These are phyloP conservation scores for Saccharomyces kudriavzevii DNA, from an alignment of 805 yeast genomes.

Conservation along the genomic window DNA sequence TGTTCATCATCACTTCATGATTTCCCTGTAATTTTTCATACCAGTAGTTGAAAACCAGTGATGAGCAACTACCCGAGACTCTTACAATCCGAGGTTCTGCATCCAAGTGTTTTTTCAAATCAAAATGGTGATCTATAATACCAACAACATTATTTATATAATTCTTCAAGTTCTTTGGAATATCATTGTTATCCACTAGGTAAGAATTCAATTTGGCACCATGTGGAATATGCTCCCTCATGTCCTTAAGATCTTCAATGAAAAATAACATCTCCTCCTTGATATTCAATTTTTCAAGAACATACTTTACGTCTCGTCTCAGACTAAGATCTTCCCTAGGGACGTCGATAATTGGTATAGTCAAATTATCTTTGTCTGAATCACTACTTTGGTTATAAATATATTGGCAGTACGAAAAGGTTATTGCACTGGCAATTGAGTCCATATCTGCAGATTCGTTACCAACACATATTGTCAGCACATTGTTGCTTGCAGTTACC, in stretches of 20 bases:
- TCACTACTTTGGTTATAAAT: conserved; percentile 6
- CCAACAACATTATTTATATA: conserved; percentile 38
- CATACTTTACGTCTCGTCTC: conserved; percentile 60
- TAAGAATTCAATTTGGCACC: conserved; percentile 29
- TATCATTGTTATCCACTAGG: conserved; percentile 76
- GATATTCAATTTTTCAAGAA: conserved; percentile 43
- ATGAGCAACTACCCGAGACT: conserved; percentile 70
- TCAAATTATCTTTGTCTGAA: conserved; percentile 23
- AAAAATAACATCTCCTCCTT: conserved; percentile 46
- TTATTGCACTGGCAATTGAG: conserved; percentile 69
- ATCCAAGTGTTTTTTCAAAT: conserved; percentile 42
- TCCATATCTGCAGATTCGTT: conserved; percentile 88
- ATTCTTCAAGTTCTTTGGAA: conserved; percentile 41
- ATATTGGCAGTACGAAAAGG: conserved; percentile 55
- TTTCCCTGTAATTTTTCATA: conserved; percentile 15
- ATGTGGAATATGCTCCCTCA: conserved; percentile 3
- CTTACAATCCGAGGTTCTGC: conserved; percentile 57
- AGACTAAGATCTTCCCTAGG: conserved; percentile 54
- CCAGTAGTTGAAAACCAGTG: conserved; percentile 65
- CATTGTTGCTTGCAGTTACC: not conserved
- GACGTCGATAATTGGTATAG: conserved; percentile 73
- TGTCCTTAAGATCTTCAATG: conserved; percentile 51
- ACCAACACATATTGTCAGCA: conserved; percentile 36
- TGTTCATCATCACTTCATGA: conserved; percentile 23
- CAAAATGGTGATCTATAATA: conserved; percentile 85